Base-by-base conservation (phyloP, 177 flowering plant genomes). In the Tripterygium wilfordii region DNA sequence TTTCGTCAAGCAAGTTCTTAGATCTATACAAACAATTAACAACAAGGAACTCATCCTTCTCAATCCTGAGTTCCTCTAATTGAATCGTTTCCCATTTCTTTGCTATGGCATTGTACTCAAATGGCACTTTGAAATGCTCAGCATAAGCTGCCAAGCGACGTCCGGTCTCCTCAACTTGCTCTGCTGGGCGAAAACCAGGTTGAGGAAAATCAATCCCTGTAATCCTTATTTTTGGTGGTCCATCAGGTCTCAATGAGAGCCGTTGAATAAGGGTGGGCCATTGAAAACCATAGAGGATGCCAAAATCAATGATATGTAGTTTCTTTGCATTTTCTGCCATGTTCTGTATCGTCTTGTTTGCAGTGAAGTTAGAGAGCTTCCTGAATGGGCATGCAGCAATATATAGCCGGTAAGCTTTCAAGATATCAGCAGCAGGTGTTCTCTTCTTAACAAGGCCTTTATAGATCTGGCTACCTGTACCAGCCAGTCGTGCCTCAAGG, bases 181-280 rank as follows among this genome's bases (percentile, higher is more conserved):
- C 77, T 2, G 85, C 79, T 29, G 96, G 94, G 24, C 90, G 64
- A 53, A 85, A 82, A 8, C 96, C 96, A 21, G 94, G 86, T 54
- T 72, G 83, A 36, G 96, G 91, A 52, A 82, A 64, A 10, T 88
- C 96, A 38, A 88, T 76, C 28, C 91, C 96, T 0, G 96, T 88
- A 40, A 88, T 85, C 27, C 82, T 67, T 57, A 83, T 67, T 63
- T 42, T 77, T 18, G 90, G 94, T 2, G 90, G 80, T 21, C 96
- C 90, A 21, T 80, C 83, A 9, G 57, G 27, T 58, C 87, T 71
- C n/a, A 12, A 3, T 21, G 88, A 73, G 20, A 82, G 64, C 1
- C 75, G 55, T 45, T 85, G 81, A 17, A 88, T 71, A 17, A 88
- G 60, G 27, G 79, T 69, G 2, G 96, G 96, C 96, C 96, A 85